Percentiles rank a stretch among this genome's conserved stretches.
Evolutionary conservation across 2,329 filamentous ascomycete genomes (phyloP).

Genomic region (Tympanopsis confertula): DNA sequence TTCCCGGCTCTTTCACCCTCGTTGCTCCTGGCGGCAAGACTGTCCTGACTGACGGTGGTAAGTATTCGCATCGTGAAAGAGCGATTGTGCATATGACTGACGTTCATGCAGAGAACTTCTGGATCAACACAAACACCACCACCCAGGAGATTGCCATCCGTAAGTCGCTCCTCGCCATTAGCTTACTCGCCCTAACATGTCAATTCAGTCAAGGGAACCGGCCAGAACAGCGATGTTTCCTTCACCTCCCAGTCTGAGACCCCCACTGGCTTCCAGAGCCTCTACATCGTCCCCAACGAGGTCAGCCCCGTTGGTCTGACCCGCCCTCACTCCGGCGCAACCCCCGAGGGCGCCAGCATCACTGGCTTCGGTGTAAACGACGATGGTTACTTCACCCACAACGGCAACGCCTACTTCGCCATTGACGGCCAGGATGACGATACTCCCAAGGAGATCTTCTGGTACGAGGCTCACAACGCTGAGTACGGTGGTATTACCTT

Average conservation of each 20-base stretch:
- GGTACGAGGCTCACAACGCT: background rate
- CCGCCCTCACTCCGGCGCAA: constrained; percentile 13
- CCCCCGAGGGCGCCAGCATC: constrained; percentile 11
- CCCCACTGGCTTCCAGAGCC: background rate
- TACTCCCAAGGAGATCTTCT: background rate
- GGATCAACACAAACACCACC: background rate
- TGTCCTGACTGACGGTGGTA: background rate
- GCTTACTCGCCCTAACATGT: background rate
- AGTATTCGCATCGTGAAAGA: background rate
- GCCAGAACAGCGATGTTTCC: background rate
- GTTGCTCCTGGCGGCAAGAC: background rate
- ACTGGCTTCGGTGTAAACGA: constrained; percentile 12
- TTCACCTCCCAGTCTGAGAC: background rate
- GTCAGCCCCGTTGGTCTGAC: constrained; percentile 10
- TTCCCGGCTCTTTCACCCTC: background rate
- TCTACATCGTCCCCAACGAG: background rate
- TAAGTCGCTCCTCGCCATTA: background rate
- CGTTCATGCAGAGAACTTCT: background rate
- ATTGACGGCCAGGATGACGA: background rate
- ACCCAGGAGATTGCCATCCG: background rate
- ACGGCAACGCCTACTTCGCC: constrained; percentile 12
- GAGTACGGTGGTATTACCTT: background rate
- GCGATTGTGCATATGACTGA: background rate
- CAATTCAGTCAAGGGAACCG: background rate
- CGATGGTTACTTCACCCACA: constrained; percentile 13